Base-by-base conservation (phyloP, 208 protist genomes). In the Trypanosoma theileri region DNA sequence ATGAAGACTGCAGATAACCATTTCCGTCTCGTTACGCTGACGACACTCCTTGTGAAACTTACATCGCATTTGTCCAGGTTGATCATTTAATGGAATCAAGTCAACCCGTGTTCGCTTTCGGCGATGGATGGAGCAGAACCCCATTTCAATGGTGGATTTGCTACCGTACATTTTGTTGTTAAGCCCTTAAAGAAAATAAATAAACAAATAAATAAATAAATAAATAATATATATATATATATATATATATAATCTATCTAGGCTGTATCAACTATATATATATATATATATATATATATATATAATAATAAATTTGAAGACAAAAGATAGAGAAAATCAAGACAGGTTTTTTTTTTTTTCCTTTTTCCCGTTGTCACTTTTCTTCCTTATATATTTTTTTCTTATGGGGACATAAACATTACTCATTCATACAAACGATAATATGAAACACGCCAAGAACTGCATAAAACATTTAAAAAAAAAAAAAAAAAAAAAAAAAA, bases 101-200 rank as follows among this genome's bases (percentile, higher is more conserved):
- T 96, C 91, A 7, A 56, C 44, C 21, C 73, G 67, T 28, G 59
- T 64, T 56, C 91, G 83, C 52, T 82, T 84, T 21, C 80, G 70
- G 55, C 75, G 65, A 73, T 96, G 91, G 51, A 91, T 31, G 19
- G 75, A 73, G 66, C 89, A 94, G 68, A 91, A 81, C 45, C 85
- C 85, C 66, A 74, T 85, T 31, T 93, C 87, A 28, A 81, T 50
- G 24, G 73, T 48, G 57, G 75, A 66, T 67, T 70, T 69, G 54
- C 55, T 71, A 14, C 61, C 51, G 35, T 66, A 54, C 75, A 74
- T 74, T 21, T 22, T 50, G 14, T 4, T 24, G 6, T n/a, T 46
- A 54, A 50, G 56, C 66, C 46, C 56, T 26, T 59, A 14, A 31
- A 13, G 22, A 28, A 58, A 4, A 59, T 9, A 50, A 21, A 59